Evolutionary conservation across 1,139 yeast species (phyloP).

Genomic region (Suhomyces ambrosiae): DNA sequence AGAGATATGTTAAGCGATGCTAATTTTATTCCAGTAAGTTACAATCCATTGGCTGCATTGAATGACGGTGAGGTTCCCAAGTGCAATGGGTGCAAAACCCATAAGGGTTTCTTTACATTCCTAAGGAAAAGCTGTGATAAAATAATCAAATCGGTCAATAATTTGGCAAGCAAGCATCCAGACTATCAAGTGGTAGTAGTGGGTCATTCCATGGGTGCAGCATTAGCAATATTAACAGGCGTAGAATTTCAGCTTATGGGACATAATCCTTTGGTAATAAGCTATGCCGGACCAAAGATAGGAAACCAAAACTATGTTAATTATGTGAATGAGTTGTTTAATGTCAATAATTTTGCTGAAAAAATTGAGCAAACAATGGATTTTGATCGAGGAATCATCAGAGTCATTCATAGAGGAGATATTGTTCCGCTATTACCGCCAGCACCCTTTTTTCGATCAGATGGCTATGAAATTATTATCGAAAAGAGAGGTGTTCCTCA

Average conservation of each 20-base stretch:
- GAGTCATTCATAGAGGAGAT: conserved; percentile 61
- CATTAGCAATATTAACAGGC: conserved; percentile 62
- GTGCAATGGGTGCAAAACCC: conserved; percentile 58
- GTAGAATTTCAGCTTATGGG: conserved; percentile 58
- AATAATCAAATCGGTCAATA: conserved; percentile 35
- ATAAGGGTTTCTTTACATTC: conserved; percentile 57
- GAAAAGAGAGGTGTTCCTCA: conserved; percentile 51
- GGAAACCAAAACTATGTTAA: conserved; percentile 54
- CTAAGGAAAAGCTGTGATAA: conserved; percentile 40
- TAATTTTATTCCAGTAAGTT: conserved; percentile 42
- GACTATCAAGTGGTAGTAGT: conserved; percentile 53
- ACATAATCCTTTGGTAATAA: conserved; percentile 51
- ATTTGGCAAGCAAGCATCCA: conserved; percentile 36
- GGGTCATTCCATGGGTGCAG: conserved; percentile 80
- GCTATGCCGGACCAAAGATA: conserved; percentile 64
- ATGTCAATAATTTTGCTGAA: conserved; percentile 29
- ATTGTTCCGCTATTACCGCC: conserved; percentile 63
- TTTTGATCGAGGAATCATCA: conserved; percentile 38
- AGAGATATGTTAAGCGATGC: conserved; percentile 62
- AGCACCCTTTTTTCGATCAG: conserved; percentile 40
- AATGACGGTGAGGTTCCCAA: conserved; percentile 16
- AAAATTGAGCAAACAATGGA: conserved; percentile 15
- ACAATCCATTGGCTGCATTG: conserved; percentile 28
- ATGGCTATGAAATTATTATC: conserved; percentile 54
- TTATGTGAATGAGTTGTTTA: conserved; percentile 55